Percentiles rank a stretch among this genome's conserved stretches.
phyloP scores from a whole-genome alignment of 2,329 filamentous ascomycete genomes.

The Fusarium tupiense region DNA sequence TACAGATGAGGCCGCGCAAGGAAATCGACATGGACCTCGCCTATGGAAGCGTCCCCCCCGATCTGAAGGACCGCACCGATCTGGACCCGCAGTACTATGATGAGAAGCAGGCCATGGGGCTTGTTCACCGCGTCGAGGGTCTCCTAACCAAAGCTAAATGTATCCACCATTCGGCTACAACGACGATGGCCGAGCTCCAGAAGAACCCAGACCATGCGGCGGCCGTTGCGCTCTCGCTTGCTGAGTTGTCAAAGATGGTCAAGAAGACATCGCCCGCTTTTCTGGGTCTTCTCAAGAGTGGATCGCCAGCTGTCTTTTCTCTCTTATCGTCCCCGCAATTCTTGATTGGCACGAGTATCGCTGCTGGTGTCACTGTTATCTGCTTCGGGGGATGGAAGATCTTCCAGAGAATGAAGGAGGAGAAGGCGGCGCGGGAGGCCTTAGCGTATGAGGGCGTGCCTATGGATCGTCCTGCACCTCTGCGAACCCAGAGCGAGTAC shows the following conservation, averaged over 20 bases:
- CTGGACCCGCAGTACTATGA: constrained; percentile 61
- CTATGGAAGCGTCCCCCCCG: constrained; percentile 83
- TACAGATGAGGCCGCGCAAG: constrained; percentile 46
- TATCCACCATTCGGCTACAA: constrained; percentile 82
- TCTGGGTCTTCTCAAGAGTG: constrained; percentile 77
- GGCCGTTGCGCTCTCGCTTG: constrained; percentile 90
- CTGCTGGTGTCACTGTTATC: constrained; percentile 92
- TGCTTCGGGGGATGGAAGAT: constrained; percentile 98
- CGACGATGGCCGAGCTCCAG: constrained; percentile 82
- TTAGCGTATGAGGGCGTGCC: constrained; percentile 40
- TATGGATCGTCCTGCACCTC: constrained; percentile 40
- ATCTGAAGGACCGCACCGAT: constrained; percentile 64
- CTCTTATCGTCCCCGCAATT: constrained; percentile 92
- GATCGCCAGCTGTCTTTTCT: constrained; percentile 86
- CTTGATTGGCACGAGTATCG: constrained; percentile 88
- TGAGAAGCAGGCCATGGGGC: constrained; percentile 63
- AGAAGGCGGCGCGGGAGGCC: constrained; percentile 45
- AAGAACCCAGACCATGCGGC: constrained; percentile 85
- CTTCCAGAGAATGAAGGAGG: constrained; percentile 80
- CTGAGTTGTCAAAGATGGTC: constrained; percentile 85
- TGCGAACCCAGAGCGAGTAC: constrained; percentile 44
- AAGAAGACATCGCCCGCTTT: constrained; percentile 87
- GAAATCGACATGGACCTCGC: constrained; percentile 91
- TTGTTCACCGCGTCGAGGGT: constrained; percentile 79
- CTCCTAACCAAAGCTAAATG: constrained; percentile 90